phyloP scores from a whole-genome alignment of 2,329 filamentous ascomycete species.

The Aspergillus sp. region DNA sequence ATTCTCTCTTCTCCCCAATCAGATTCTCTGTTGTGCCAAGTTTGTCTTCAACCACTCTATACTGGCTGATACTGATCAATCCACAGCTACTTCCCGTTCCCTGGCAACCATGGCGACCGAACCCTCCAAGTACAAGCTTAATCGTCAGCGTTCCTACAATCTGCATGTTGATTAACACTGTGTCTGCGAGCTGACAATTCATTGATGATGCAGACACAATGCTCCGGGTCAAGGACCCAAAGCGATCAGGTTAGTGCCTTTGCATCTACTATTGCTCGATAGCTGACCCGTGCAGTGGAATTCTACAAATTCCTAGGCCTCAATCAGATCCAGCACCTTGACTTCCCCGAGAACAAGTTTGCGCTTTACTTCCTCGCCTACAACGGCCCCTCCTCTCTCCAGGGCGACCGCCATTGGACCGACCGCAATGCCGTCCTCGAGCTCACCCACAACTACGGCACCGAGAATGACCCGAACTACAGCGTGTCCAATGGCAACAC shows the following conservation, averaged over 20 bases:
- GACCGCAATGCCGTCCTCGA: conserved; percentile 88
- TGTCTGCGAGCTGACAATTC: conserved; percentile 10
- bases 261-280: neutral
- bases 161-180: neutral
- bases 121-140: conserved; percentile 55
- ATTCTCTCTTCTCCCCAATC: conserved; percentile 14
- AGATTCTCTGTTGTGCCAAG: conserved; percentile 11
- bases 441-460: conserved; percentile 76
- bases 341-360: conserved; percentile 82
- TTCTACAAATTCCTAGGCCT: conserved; percentile 93
- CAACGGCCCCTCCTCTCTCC: conserved; percentile 65
- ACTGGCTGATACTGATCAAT: conserved; percentile 6
- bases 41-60: conserved; percentile 1
- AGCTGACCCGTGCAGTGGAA: conserved; percentile 47
- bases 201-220: conserved; percentile 41
- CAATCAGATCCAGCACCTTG: conserved; percentile 68
- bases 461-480: conserved; percentile 73
- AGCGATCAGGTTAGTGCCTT: conserved; percentile 54
- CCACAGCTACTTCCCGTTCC: conserved; percentile 17
- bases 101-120: conserved; percentile 47
- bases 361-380: conserved; percentile 94
- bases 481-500: conserved; percentile 78
- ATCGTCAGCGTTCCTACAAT: conserved; percentile 41
- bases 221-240: conserved; percentile 91
- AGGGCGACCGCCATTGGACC: conserved; percentile 61